Percentiles rank a stretch among this genome's conserved stretches.
These are phyloP conservation scores for Parsonsia alboflavescens DNA, from an alignment of 257 asterid genomes.

Conservation along the genomic window DNA sequence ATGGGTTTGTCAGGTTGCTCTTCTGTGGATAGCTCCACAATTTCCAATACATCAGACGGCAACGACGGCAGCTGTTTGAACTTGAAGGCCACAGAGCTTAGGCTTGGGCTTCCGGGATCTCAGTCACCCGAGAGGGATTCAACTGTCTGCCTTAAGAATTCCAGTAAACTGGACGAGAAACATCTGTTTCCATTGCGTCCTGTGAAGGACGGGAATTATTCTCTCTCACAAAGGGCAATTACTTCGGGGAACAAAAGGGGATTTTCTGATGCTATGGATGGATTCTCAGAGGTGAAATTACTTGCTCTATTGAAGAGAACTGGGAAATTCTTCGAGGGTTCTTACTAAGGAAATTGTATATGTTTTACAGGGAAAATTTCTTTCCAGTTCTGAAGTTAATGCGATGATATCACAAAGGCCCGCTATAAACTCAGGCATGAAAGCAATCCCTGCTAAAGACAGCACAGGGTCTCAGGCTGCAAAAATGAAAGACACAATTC, in stretches of 20 bases:
- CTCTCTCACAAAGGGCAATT: slow-evolving; percentile 26
- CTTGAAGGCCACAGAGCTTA: slow-evolving; percentile 65
- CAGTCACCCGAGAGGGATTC: slow-evolving; percentile 48
- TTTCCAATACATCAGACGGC: slow-evolving; percentile 41
- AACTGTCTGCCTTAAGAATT: slow-evolving; percentile 24
- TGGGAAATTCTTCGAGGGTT: slow-evolving; percentile 2
- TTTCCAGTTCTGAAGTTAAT: slow-evolving; percentile 24
- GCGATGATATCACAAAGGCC: slow-evolving; percentile 20
- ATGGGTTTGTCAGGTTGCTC: slow-evolving; percentile 70
- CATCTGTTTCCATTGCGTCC: slow-evolving; percentile 61
- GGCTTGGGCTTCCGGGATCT: slow-evolving; percentile 69
- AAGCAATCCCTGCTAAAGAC: slow-evolving; percentile 29
- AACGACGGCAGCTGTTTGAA: slow-evolving; percentile 34
- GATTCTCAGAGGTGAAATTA: slow-evolving; percentile 39
- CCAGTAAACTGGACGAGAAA: slow-evolving; percentile 49
- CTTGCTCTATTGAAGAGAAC: not conserved
- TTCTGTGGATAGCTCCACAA: slow-evolving; percentile 55
- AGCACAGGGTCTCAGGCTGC: slow-evolving; percentile 27
- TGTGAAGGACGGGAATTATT: slow-evolving; percentile 28
- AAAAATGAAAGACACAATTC: slow-evolving; percentile 29
- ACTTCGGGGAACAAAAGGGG: slow-evolving; percentile 71
- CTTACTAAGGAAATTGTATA: slow-evolving; percentile 13
- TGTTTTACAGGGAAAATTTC: slow-evolving; percentile 33
- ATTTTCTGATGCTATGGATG: slow-evolving; percentile 66
- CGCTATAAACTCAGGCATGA: slow-evolving; percentile 12